phyloP scores from a whole-genome alignment of 1,284 basidiomycete species.

The Amylostereum areolatum region DNA sequence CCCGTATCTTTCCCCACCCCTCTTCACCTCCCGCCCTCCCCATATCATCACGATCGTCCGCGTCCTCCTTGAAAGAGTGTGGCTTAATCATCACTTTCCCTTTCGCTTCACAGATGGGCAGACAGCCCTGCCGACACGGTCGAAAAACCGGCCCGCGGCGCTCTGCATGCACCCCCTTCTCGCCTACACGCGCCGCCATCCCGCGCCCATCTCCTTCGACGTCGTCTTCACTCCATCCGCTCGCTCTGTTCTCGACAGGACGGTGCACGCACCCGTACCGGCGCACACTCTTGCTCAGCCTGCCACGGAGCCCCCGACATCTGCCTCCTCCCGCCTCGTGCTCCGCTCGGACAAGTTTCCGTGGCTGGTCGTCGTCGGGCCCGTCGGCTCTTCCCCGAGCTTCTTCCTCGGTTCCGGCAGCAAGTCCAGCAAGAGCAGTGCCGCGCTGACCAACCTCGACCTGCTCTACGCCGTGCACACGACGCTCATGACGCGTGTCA shows the following conservation, averaged over 20 bases:
- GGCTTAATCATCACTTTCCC: too few species aligned
- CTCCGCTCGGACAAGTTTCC: conserved; percentile 55
- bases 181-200: conserved; percentile 45
- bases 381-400: conserved; percentile 19
- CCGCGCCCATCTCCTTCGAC: conserved; percentile 58
- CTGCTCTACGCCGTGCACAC: conserved; percentile 54
- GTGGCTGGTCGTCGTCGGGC: conserved; percentile 49
- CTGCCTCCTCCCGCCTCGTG: conserved; percentile 41
- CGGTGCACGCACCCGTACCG: conserved; percentile 49
- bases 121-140: conserved; percentile 25
- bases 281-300: conserved; percentile 52
- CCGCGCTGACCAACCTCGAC: conserved; percentile 53
- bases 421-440: conserved; percentile 23
- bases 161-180: conserved; percentile 60
- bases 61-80: too few species aligned
- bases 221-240: conserved; percentile 51
- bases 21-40: conserved; percentile 3
- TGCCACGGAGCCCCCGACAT: conserved; percentile 53
- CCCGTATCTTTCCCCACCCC: not conserved
- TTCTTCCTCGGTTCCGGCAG: conserved; percentile 25
- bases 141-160: conserved; percentile 32
- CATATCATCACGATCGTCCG: conserved; percentile 8
- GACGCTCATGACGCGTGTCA: conserved; percentile 49
- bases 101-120: conserved; percentile 7
- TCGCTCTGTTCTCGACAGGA: conserved; percentile 49